Conservation (phyloP, 1,139 yeast genomes). For the Geotrichum carabidarum region DNA sequence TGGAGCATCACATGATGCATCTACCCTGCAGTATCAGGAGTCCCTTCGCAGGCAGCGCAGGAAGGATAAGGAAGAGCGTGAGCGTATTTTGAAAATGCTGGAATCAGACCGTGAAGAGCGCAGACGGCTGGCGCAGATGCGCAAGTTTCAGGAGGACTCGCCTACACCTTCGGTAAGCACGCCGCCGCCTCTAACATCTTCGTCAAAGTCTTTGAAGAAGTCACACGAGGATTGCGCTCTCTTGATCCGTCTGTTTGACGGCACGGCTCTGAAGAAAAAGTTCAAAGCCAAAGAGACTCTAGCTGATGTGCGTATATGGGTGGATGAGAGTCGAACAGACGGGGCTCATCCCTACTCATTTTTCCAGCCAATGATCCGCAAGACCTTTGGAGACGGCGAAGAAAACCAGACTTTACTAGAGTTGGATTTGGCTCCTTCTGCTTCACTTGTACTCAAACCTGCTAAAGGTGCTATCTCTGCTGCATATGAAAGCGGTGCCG, state of each 20-base stretch:
- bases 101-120: constrained; percentile 52
- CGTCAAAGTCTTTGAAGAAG: constrained; percentile 1
- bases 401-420: constrained; percentile 41
- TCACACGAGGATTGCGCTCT: constrained; percentile 40
- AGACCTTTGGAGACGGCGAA: constrained; percentile 49
- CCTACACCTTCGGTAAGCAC: constrained; percentile 17
- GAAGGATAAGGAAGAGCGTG: constrained; percentile 48
- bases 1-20: constrained; percentile 7
- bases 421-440: constrained; percentile 57
- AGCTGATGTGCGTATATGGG: constrained; percentile 56
- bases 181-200: not conserved
- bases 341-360: constrained; percentile 47
- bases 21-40: constrained; percentile 38
- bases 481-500: constrained; percentile 28
- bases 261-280: constrained; percentile 45
- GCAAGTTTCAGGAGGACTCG: constrained; percentile 16
- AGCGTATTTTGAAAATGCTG: constrained; percentile 49
- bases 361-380: constrained; percentile 44
- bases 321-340: constrained; percentile 50
- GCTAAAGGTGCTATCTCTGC: constrained; percentile 28
- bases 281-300: constrained; percentile 46
- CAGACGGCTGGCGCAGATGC: constrained; percentile 19
- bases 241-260: constrained; percentile 53
- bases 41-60: constrained; percentile 40
- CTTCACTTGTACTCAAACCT: constrained; percentile 62